These are phyloP conservation scores for Quercus glauca DNA, from an alignment of 306 rosid genomes.

Conservation along the genomic window DNA sequence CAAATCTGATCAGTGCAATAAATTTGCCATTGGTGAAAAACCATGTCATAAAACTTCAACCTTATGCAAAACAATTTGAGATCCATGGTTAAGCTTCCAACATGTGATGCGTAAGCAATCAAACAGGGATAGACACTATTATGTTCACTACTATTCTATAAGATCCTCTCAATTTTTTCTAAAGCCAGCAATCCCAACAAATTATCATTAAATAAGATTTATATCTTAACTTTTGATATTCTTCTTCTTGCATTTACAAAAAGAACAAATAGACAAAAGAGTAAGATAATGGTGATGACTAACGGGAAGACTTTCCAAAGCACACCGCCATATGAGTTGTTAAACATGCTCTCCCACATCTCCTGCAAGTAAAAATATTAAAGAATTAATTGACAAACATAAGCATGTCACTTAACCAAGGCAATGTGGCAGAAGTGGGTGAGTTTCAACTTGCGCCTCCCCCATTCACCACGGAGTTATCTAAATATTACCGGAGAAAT, in stretches of 20 bases:
- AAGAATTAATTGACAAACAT: background rate
- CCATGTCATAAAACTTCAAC: background rate
- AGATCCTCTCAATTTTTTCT: constrained; percentile 11
- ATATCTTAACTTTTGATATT: constrained; percentile 65
- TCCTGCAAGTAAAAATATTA: constrained; percentile 49
- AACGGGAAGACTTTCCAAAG: constrained; percentile 44
- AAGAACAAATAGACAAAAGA: constrained; percentile 37
- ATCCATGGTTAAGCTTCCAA: background rate
- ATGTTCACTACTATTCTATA: background rate
- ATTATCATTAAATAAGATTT: constrained; percentile 14
- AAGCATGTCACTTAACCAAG: constrained; percentile 8
- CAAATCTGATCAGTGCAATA: background rate
- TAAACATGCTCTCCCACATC: constrained; percentile 39
- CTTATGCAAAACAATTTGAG: background rate
- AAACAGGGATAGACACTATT: background rate
- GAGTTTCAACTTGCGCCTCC: background rate
- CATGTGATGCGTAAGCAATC: constrained; percentile 4
- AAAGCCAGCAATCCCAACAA: constrained; percentile 12
- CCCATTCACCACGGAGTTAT: background rate
- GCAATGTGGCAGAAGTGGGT: background rate
- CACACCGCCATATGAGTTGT: constrained; percentile 21
- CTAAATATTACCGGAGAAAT: background rate
- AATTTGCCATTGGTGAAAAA: background rate
- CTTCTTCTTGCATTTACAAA: constrained; percentile 69
- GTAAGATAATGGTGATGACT: constrained; percentile 32